Conservation (phyloP, 257 asterid genomes). For the Nicotiana knightiana region DNA sequence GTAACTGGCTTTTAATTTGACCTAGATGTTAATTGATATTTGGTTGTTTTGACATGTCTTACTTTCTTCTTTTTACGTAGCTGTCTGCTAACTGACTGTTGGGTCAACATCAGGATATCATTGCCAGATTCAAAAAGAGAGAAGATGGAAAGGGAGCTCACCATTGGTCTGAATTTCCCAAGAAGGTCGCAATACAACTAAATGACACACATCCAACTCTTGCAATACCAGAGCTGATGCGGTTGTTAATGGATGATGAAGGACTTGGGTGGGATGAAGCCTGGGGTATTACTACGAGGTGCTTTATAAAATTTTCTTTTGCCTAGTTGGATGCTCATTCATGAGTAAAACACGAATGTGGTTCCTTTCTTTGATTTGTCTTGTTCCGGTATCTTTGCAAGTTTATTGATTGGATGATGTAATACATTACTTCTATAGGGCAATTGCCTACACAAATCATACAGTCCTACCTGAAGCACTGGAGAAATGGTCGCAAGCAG, state of each 20-base stretch:
- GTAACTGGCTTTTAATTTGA: background rate
- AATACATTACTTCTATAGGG: constrained; percentile 39
- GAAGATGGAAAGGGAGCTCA: constrained; percentile 35
- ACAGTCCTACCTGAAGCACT: constrained; percentile 99
- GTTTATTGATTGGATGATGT: background rate
- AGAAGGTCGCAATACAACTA: constrained; percentile 91
- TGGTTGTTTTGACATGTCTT: background rate
- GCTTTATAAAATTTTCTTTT: constrained; percentile 19
- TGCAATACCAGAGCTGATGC: constrained; percentile 97
- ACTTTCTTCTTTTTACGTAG: background rate
- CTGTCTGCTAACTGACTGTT: background rate
- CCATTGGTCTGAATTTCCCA: constrained; percentile 80
- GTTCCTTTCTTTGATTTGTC: constrained; percentile 7
- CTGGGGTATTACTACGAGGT: constrained; percentile 91
- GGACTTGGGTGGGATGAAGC: constrained; percentile 99
- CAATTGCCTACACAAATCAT: constrained; percentile 95
- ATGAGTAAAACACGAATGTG: background rate
- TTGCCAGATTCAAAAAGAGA: constrained; percentile 87
- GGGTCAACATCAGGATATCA: constrained; percentile 59
- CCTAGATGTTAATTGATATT: background rate
- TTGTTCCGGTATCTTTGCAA: background rate
- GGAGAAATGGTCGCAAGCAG: constrained; percentile 97
- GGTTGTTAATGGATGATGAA: constrained; percentile 86
- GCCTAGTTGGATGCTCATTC: constrained; percentile 1
- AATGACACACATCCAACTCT: constrained; percentile 99